Base-by-base conservation (phyloP, 2,329 filamentous ascomycete species). In the Cercospora berteroae region DNA sequence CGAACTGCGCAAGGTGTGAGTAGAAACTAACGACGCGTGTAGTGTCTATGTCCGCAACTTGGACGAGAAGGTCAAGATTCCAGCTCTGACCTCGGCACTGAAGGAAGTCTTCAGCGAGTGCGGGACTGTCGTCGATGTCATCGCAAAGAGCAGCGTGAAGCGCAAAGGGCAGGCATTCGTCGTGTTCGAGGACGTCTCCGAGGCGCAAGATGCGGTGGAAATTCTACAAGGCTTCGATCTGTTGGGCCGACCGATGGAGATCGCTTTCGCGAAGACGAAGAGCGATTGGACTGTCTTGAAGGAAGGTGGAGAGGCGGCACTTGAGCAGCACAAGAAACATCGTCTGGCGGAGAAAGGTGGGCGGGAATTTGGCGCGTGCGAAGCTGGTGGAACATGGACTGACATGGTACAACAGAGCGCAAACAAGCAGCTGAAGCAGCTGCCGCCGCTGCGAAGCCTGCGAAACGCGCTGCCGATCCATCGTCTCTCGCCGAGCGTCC, bases 121-220 rank as follows among this genome's bases (percentile, higher is more conserved):
- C 80, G 95, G 95, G 70, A 89, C 84, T 66, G 88, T 97, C 69
- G 81, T 96, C 73, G 93, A 97, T 70, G 87, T 97, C 61, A 87
- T 96, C 67, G 92, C 92, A 55, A 96, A 96, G 83, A 92, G 88
- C 71, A 97, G 96, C 79, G 81, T 98, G 31, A 94, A 92, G 78
- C 92, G 93, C 52, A 97, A 96, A 79, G 95, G 95, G 12, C 95
- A 99, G 81, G 95, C 95, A 0, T 99, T 99, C 77, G 82, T 99
- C 60, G 93, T 98, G 56, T 98, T 93, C 78, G 93, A 96, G 74
- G 86, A 84, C 69, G 83, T 90, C n/a, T 90, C 93, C 64, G 87
- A 89, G n/a, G 94, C 94, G 3, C 83, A 86, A 62, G 86, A 88
- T 70, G 94, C 95, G 18, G 90, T 97, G 69, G 92, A 96, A 61